These are phyloP conservation scores for Epichloe brachyelytri DNA, from an alignment of 2,329 filamentous ascomycete genomes.

Conservation along the genomic window DNA sequence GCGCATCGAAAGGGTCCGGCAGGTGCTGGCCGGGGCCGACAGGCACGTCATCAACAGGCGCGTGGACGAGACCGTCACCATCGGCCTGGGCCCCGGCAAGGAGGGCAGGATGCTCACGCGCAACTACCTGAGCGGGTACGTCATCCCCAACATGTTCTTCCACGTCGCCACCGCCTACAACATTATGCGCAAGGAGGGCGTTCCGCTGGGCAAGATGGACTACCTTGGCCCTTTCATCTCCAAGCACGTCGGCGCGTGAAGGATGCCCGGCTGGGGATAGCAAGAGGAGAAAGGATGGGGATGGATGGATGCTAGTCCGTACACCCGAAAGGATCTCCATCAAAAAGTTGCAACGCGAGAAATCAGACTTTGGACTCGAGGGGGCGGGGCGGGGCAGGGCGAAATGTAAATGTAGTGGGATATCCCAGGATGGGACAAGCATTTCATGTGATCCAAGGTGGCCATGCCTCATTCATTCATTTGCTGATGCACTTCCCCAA, in stretches of 20 bases:
- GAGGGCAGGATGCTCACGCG: constrained; percentile 12
- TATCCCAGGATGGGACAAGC: too few species aligned
- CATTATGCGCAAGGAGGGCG: constrained; percentile 48
- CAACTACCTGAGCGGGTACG: constrained; percentile 35
- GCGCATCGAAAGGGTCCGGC: constrained; percentile 20
- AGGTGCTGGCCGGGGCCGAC: constrained; percentile 20
- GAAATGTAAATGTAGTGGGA: too few species aligned
- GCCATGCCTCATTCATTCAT: too few species aligned
- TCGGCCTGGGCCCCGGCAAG: constrained; percentile 19
- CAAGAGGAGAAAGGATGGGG: too few species aligned
- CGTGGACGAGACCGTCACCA: constrained; percentile 14
- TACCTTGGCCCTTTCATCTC: constrained; percentile 29
- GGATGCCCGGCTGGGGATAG: too few species aligned
- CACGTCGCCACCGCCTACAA: constrained; percentile 46
- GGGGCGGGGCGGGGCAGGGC: too few species aligned
- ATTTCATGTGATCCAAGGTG: too few species aligned
- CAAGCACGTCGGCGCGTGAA: background rate
- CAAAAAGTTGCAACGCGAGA: too few species aligned
- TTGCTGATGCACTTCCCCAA: too few species aligned
- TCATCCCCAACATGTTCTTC: constrained; percentile 51
- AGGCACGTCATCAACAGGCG: constrained; percentile 20
- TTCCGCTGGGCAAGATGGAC: constrained; percentile 47
- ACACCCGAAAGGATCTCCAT: too few species aligned
- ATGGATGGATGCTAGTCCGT: too few species aligned
- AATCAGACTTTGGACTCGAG: too few species aligned